Conservation (phyloP, 148 eudicot genomes). For the Camellia lanceoleosa region DNA sequence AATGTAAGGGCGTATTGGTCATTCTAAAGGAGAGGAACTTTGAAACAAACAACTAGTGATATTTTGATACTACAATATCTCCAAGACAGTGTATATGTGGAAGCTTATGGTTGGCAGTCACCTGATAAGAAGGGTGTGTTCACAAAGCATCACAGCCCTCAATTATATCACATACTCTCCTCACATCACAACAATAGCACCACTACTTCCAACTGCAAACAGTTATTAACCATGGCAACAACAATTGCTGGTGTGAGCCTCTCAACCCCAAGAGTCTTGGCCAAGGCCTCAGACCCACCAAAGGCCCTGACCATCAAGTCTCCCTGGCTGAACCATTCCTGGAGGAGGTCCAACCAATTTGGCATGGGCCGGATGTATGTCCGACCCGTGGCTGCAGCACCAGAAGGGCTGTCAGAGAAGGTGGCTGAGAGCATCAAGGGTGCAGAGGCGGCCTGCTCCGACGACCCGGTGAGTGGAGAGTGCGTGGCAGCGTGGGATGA, state of each 20-base stretch:
- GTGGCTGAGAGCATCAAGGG: slow-evolving; percentile 70
- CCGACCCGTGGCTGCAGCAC: slow-evolving; percentile 41
- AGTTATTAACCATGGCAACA: slow-evolving; percentile 37
- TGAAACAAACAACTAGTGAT: background rate
- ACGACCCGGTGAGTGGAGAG: slow-evolving; percentile 65
- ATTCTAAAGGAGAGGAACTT: background rate
- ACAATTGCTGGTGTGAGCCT: slow-evolving; percentile 44
- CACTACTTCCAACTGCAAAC: background rate
- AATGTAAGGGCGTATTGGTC: background rate
- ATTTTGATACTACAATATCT: background rate
- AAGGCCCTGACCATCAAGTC: slow-evolving; percentile 20
- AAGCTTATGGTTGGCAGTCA: slow-evolving; percentile 23
- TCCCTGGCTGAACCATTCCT: slow-evolving; percentile 24
- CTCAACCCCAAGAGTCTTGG: slow-evolving; percentile 32
- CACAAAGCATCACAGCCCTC: slow-evolving; percentile 19
- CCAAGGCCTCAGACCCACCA: slow-evolving; percentile 40
- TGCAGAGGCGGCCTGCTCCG: slow-evolving; percentile 69
- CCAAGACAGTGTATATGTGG: slow-evolving; percentile 25
- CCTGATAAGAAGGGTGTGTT: slow-evolving; percentile 62
- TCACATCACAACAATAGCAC: background rate
- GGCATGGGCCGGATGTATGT: slow-evolving; percentile 28
- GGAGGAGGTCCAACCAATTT: slow-evolving; percentile 20
- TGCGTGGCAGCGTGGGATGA: slow-evolving; percentile 92
- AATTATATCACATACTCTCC: too few species aligned
- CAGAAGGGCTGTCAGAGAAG: slow-evolving; percentile 53